Evolutionary conservation across 192 early-diverging fungal species (phyloP).

Genomic region (Coemansia sp.): DNA sequence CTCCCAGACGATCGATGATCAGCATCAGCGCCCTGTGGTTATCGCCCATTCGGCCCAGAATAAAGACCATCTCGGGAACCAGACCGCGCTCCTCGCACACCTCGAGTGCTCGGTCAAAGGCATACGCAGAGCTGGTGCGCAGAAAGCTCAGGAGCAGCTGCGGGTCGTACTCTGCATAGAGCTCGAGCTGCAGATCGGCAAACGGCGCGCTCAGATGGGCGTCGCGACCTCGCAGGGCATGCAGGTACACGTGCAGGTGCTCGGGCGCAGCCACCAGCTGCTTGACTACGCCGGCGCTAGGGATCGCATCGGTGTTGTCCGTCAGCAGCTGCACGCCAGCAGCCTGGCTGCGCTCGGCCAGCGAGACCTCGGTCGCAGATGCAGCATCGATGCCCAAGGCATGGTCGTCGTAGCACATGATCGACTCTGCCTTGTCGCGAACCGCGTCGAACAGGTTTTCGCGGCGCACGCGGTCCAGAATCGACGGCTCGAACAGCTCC

Average conservation of each 20-base stretch:
- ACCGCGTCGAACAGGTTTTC: slow-evolving; percentile 82
- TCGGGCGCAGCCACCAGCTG: slow-evolving; percentile 60
- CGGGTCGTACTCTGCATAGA: slow-evolving; percentile 90
- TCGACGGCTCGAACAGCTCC: slow-evolving; percentile 63
- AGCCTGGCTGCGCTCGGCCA: slow-evolving; percentile 45
- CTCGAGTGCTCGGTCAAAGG: slow-evolving; percentile 66
- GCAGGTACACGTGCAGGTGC: slow-evolving; percentile 86
- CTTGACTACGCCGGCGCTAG: slow-evolving; percentile 63
- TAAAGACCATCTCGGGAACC: slow-evolving; percentile 96
- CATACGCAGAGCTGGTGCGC: slow-evolving; percentile 70
- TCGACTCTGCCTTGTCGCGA: slow-evolving; percentile 70
- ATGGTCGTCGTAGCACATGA: slow-evolving; percentile 81
- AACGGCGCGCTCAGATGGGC: slow-evolving; percentile 66
- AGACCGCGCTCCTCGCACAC: slow-evolving; percentile 82
- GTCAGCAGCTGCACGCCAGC: slow-evolving; percentile 81
- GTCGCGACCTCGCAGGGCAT: slow-evolving; percentile 69
- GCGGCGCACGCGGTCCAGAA: slow-evolving; percentile 70
- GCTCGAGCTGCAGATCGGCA: slow-evolving; percentile 74
- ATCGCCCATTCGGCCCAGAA: slow-evolving; percentile 96
- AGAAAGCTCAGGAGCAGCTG: slow-evolving; percentile 80
- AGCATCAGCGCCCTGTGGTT: slow-evolving; percentile 89
- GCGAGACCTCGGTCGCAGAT: background rate
- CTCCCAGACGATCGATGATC: slow-evolving; percentile 84
- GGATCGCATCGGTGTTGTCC: slow-evolving; percentile 78
- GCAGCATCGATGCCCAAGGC: slow-evolving; percentile 21